Evolutionary conservation across 768 basidiomycete species (phyloP).

Genomic region (Porpolomopsis calyptriformis): DNA sequence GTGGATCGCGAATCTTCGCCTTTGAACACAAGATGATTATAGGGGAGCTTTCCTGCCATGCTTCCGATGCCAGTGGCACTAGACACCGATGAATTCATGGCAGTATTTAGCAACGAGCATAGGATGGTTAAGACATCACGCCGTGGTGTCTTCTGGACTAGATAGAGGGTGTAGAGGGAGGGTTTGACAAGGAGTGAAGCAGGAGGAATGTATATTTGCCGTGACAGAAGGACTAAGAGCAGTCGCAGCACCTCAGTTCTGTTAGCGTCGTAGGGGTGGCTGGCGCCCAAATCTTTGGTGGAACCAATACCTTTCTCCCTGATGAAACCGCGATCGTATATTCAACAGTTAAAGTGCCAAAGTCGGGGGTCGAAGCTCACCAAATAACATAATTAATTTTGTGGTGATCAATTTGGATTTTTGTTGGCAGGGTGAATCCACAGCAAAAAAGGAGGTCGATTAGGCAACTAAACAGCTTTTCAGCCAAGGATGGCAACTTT

Average conservation of each 20-base stretch:
- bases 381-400: constrained; percentile 85
- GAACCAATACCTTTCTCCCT: constrained; percentile 97
- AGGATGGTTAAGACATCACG: constrained; percentile 83
- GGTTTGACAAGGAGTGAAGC: constrained; percentile 59
- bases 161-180: constrained; percentile 65
- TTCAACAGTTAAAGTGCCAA: constrained; percentile 2
- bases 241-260: constrained; percentile 86
- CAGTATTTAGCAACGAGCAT: constrained; percentile 89
- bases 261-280: constrained; percentile 59
- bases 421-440: constrained; percentile 80
- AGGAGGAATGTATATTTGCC: constrained; percentile 78
- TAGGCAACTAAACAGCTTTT: constrained; percentile 66
- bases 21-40: constrained; percentile 85
- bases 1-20: constrained; percentile 70
- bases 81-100: constrained; percentile 55
- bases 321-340: constrained; percentile 3
- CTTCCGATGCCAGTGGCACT: constrained; percentile 47
- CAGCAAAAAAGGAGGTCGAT: constrained; percentile 89
- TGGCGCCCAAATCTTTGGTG: constrained; percentile 59
- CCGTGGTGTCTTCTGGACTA: constrained; percentile 66
- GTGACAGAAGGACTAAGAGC: constrained; percentile 77
- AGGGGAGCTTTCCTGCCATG: constrained; percentile 72
- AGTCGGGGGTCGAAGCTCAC: constrained; percentile 32
- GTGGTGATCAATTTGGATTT: constrained; percentile 66
- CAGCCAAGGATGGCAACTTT: constrained; percentile 65